Base-by-base conservation (phyloP, 2,329 filamentous ascomycete genomes). In the Emericellopsis cladophorae region DNA sequence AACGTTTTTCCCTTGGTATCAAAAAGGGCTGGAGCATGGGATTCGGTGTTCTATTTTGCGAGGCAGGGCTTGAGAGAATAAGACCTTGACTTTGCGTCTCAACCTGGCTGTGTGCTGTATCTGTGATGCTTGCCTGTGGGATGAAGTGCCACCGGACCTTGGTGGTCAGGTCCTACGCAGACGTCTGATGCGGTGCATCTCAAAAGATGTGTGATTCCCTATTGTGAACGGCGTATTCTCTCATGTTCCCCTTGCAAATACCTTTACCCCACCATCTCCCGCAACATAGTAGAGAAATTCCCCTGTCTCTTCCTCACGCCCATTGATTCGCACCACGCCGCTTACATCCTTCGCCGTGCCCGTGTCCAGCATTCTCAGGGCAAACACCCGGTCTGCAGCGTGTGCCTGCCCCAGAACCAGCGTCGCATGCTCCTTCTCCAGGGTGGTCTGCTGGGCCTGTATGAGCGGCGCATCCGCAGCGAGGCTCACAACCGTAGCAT, bases 261-360 rank as follows among this genome's bases (percentile, higher is more conserved):
- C 84, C 53, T 70, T 82, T 21, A 88, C 85, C 18, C 74, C 74
- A 1, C 86, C 86, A 64, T 95, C 88, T 9, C 78, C 76, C 40
- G 78, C 76, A 24, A 95, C 77, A 54, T 84, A 78, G 64, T 94
- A 95, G 55, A 95, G 54, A 53, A 84, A 73, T 62, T 95, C 90
- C 18, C 46, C 50, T 24, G 40, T 47, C 23, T 54, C 52, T 9
- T 47, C 43, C 34, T 12, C 32, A 7, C 37, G 31, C 12, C 39
- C 39, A 15, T 83, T 89, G 39, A 92, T 69, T 48, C 88, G 74
- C 46, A 95, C 54, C 35, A 95, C 87, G 3, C 90, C 90, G 61
- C 85, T 94, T 26, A 96, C 85, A 60, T 95, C 90, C 55, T 74
- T 81, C 46, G 90, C 89, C n/a, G 80, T 79, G 1, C 90, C 90